Evolutionary conservation across 495 filamentous ascomycete species (phyloP), one percentile per base, ranked within the genome.

Genomic region (Aspergillus sclerotiicarbonarius): DNA sequence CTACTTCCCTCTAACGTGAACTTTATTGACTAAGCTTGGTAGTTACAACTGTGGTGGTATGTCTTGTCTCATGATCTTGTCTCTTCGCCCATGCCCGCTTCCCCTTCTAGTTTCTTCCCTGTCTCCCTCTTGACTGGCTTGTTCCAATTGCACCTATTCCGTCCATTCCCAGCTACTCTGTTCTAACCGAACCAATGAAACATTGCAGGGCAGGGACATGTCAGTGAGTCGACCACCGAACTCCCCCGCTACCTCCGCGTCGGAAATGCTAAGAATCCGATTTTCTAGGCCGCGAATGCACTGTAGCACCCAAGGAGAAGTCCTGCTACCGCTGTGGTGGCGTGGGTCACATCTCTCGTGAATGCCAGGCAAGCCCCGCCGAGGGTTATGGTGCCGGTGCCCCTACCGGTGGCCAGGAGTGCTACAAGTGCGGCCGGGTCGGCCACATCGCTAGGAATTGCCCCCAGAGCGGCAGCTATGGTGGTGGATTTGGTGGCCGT

Each of bases 371-470:
- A 41, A 70, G 74, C 55, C 76, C 79, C 56, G 80, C 81, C 61
- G 76, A 76, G 45, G 68, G 69, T 62, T 80, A 76, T 54, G 72
- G 77, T 54, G 79, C 71, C 56, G 74, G 71, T 55, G 68, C 25
- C 25, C 25, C 25, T 25, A 25, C 72, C 60, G 71, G 76, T 58
- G 82, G 83, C 48, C 84, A 89, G 66, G 88, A 98, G 74, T 98
- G 94, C 87, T 98, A 98, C 88, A 98, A 98, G 86, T 98, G 95
- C 78, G 92, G 91, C 51, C 90, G 96, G 80, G 82, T 92, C 56
- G 95, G 94, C 56, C 94, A 98, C 82, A 98, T 98, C 72, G 94
- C 94, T 47, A 91, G 95, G 58, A 96, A 94, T 83, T 98, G 94
- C 85, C 76, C 86, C 64, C 84, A 92, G 74, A 79, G 83, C 59